Evolutionary conservation across 768 basidiomycete genomes (phyloP), one percentile per base, ranked within the genome.

Genomic region (Kwoniella mangroviensis): DNA sequence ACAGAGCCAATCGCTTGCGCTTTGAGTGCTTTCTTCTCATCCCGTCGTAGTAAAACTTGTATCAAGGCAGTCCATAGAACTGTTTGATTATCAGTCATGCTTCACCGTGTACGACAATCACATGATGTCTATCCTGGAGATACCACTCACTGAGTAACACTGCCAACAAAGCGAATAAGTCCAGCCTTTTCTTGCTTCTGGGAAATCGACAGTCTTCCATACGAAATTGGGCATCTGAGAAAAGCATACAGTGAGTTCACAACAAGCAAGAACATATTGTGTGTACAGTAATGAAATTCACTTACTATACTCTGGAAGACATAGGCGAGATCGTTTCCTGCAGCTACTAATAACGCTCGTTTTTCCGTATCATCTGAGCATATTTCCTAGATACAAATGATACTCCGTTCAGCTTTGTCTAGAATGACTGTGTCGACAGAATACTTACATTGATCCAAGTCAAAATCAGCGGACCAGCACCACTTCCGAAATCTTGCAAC

Each of bases 181-280:
- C 67, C 58, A 72, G 1, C 78, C 78, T 62, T 73, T 79, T 45
- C 26, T 57, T n/a, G 78, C 78, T 43, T 64, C 67, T 6, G 78
- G 78, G 73, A 75, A 78, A 56, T 75, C 68, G 12, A 57, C 63
- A 4, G 75, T 76, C 56, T 76, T 78, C 79, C 79, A 80, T 15
- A 74, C 73, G 49, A 80, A 78, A 61, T 80, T 78, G 40, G 79
- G 79, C 7, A 72, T 54, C 64, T 64, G 28, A 21, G 22, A 56
- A n/a, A 15, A 9, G 9, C 28, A 43, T 10, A 41, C 4, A n/a
- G 19, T 34, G 34, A 13, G 26, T 57, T 28, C 4, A 28, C 58
- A 51, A 28, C 28, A 28, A 28, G 28, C 28, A 4, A 28, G 28
- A 28, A 28, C 28, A 28, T 28, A 28, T 2, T 28, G 28, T 28